Evolutionary conservation across 192 early-diverging fungal genomes (phyloP), one percentile per base, ranked within the genome.

Genomic region (Coemansia nantahalensis): DNA sequence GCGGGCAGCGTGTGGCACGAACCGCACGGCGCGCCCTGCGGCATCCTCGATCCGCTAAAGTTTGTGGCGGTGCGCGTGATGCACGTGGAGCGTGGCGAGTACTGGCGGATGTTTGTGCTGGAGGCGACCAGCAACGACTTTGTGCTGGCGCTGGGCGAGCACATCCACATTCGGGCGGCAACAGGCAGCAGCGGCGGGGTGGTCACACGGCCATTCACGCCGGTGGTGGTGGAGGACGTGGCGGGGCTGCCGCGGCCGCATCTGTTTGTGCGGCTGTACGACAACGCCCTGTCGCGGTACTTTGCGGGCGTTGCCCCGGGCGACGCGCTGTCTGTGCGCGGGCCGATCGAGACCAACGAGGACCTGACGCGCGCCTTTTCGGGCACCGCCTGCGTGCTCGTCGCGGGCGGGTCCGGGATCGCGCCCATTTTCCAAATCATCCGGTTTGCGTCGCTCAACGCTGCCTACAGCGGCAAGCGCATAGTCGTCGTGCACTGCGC

Each of bases 401-500:
- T 56, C 24, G 69, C 57, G 2, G 69, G 54, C 13, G 69, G 69
- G 8, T 73, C 69, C 10, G 69, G 69, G 11, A 58, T 73, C 50
- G 62, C 69, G 14, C 62, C 69, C 1, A 40, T 73, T 18, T 65
- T 73, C 37, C 68, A 72, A 28, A 23, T 50, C 3, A 35, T 72
- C 26, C 68, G 65, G 42, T 72, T 56, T 48, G 68, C 68, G 1
- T 53, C 52, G 24, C 21, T 55, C 22, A 59, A 61, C 45, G 26
- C 21, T 22, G 43, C 39, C 12, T 65, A 72, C 36, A 37, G 41
- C 36, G 4, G 37, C n/a, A 47, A 39, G 11, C 60, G 40, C 22
- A 48, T 72, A 2, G 40, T 61, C 0, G 18, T 60, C 11, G 32
- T 65, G 6, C 68, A 72, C 16, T 72, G 68, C 19, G 58, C 57